Evolutionary conservation across 2,329 filamentous ascomycete species (phyloP).

Genomic region (Monosporascus sp.): DNA sequence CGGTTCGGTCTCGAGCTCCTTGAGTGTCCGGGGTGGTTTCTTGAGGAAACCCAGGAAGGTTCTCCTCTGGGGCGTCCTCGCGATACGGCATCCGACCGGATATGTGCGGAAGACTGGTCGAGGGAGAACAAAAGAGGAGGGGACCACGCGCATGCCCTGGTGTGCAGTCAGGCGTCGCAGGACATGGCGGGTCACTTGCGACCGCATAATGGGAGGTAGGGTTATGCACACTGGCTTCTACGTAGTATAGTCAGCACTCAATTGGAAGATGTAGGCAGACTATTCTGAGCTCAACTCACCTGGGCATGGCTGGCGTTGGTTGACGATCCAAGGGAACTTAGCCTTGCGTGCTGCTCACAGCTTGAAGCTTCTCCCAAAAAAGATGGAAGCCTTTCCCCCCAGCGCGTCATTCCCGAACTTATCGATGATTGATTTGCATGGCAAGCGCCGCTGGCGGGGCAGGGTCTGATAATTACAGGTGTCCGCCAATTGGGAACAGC

Average conservation of each 20-base stretch:
- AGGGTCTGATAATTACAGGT: neutral
- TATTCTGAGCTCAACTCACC: conserved; percentile 12
- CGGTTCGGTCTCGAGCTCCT: conserved; percentile 58
- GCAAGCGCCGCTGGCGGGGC: no score
- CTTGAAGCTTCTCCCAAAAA: conserved; percentile 7
- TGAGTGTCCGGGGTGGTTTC: conserved; percentile 53
- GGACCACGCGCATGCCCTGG: conserved; percentile 13
- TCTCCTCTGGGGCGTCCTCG: conserved; percentile 35
- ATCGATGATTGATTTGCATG: no score
- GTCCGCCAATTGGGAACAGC: neutral
- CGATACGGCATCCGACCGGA: conserved; percentile 22
- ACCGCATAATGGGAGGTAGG: conserved; percentile 27
- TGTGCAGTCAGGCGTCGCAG: conserved; percentile 31
- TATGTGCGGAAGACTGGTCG: conserved; percentile 23
- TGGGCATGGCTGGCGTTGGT: conserved; percentile 22
- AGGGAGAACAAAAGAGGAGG: conserved; percentile 7
- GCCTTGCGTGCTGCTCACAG: neutral
- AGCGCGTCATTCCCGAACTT: conserved; percentile 6
- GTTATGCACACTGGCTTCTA: conserved; percentile 21
- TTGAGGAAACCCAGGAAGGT: conserved; percentile 60
- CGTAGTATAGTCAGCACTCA: conserved; percentile 15
- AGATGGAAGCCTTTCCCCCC: conserved; percentile 7
- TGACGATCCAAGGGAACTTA: conserved; percentile 1
- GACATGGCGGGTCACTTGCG: conserved; percentile 30
- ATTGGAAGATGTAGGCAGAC: neutral